These are phyloP conservation scores for Arctium lappa DNA, from an alignment of 129 eudicot species.

Conservation along the genomic window DNA sequence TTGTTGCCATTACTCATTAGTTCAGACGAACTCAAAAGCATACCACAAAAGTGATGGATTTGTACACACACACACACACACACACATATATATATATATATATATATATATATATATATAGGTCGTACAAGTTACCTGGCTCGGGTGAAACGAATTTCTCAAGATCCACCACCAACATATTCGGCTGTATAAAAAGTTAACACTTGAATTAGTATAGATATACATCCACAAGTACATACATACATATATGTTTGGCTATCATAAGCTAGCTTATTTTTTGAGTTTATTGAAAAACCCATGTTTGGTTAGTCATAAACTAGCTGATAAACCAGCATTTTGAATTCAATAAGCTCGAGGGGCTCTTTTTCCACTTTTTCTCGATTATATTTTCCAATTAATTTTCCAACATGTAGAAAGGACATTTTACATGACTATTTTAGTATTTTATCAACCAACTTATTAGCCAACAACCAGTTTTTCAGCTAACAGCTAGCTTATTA, in stretches of 20 bases:
- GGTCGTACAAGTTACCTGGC: conserved; percentile 46
- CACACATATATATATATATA: too few species aligned
- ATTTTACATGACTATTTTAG: too few species aligned
- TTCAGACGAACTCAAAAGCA: not conserved
- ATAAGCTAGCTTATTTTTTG: too few species aligned
- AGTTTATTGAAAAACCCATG: not conserved
- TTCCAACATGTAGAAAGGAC: not conserved
- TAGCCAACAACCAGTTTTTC: not conserved
- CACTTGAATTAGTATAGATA: not conserved
- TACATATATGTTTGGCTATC: not conserved
- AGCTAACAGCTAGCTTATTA: not conserved
- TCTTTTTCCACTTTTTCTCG: not conserved
- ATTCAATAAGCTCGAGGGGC: not conserved
- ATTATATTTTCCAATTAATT: not conserved
- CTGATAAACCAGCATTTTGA: not conserved
- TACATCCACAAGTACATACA: not conserved
- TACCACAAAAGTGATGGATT: not conserved
- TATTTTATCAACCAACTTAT: not conserved
- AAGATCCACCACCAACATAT: conserved; percentile 95
- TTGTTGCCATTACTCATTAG: too few species aligned
- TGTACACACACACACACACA: too few species aligned
- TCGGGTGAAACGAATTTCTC: conserved; percentile 76
- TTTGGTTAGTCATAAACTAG: not conserved
- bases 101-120: not conserved
- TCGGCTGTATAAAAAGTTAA: conserved; percentile 63